Evolutionary conservation across 306 rosid genomes (phyloP).

Genomic region (Rubus idaeus): DNA sequence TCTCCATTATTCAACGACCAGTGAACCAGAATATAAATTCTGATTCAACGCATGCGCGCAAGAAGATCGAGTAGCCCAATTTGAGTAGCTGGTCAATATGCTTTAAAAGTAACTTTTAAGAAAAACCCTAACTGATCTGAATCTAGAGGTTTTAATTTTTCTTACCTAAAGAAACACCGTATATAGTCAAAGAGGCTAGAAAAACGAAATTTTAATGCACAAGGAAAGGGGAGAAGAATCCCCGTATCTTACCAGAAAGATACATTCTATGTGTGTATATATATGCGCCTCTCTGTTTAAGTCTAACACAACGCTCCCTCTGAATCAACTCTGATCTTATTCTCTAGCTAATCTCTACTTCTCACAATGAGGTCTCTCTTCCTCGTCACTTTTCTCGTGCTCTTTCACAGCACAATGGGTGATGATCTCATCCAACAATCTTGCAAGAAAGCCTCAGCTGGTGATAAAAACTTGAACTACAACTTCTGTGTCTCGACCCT

Average conservation of each 20-base stretch:
- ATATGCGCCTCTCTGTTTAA: not conserved
- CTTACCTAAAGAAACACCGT: too few species aligned
- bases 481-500: not conserved
- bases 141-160: too few species aligned
- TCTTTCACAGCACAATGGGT: not conserved
- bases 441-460: slow-evolving; percentile 1
- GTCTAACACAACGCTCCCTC: not conserved
- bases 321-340: not conserved
- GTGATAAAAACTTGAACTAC: not conserved
- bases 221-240: not conserved
- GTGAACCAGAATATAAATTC: too few species aligned
- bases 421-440: not conserved
- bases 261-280: not conserved
- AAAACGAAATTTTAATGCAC: too few species aligned
- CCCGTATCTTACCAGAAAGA: not conserved
- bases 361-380: not conserved
- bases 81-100: too few species aligned
- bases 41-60: too few species aligned
- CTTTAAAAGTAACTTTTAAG: too few species aligned
- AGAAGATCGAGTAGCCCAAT: too few species aligned
- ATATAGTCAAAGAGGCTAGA: too few species aligned
- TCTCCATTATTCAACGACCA: too few species aligned
- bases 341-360: not conserved
- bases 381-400: not conserved
- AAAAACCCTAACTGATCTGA: too few species aligned